Evolutionary conservation across 2,329 filamentous ascomycete species (phyloP), one percentile per base, ranked within the genome.

Genomic region (Paracorniculantispora psalliotae): DNA sequence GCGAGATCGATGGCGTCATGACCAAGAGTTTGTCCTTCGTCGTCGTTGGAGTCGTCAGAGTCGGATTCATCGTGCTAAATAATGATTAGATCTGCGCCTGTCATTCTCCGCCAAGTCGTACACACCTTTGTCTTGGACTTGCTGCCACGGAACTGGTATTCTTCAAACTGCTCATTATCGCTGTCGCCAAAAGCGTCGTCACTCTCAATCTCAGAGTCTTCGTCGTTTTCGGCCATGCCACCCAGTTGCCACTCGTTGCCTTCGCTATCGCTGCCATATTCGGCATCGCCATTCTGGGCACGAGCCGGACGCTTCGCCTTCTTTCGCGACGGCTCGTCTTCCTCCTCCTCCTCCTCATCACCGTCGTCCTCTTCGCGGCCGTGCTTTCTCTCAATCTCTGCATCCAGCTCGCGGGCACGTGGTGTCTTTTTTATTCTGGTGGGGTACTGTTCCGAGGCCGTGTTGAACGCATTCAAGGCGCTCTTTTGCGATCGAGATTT

Each of bases 101-200:
- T 26, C 12, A 19, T 15, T 13, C n/a, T 17, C n/a, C 4, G 17
- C 12, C 13, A 23, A 47, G 23, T 26, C 59, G 43, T 7, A 39
- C 55, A 19, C 8, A 50, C 41, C 56, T 44, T 30, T 39, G 47
- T 44, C 56, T 57, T 73, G 2, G 72, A 63, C 51, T 73, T 74
- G 66, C 76, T 79, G 12, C 80, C 81, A 1, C 80, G 67, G 61
- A 86, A 85, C 0, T 78, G 67, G 67, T 88, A 96, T 12, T 86
- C 90, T 63, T 91, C 85, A 64, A 96, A 96, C 63, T 81, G 83
- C 69, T 96, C 92, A 67, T 94, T 87, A 67, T 96, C 92, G 67
- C 90, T 94, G 64, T 90, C 87, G 3, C 91, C 90, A 78, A 96
- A 91, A 2, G 93, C 92, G 67, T 96, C 91, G 69, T 87, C 84